Conservation (phyloP, 768 basidiomycete genomes). For the Rhodotorula diobovata region DNA sequence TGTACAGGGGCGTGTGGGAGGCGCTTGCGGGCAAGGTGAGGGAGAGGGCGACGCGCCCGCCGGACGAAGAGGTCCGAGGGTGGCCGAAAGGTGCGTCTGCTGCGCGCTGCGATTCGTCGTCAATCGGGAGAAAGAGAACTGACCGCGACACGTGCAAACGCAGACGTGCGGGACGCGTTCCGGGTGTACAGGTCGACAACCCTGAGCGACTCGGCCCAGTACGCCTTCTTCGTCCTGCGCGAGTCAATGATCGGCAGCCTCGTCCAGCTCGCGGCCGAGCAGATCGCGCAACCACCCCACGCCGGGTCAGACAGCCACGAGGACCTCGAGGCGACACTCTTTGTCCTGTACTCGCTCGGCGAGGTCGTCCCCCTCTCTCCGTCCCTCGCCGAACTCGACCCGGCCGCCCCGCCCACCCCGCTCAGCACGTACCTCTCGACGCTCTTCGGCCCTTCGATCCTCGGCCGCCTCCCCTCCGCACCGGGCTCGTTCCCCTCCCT, state of each 20-base stretch:
- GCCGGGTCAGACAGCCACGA: conserved; percentile 22
- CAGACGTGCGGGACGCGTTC: conserved; percentile 40
- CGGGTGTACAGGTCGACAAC: conserved; percentile 30
- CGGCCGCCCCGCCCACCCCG: conserved; percentile 48
- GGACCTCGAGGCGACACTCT: conserved; percentile 50
- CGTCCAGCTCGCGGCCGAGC: conserved; percentile 39
- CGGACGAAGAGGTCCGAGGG: conserved; percentile 5
- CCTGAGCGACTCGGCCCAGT: conserved; percentile 40
- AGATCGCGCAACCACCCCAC: conserved; percentile 31
- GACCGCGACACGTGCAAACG: too few species aligned
- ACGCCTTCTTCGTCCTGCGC: conserved; percentile 49
- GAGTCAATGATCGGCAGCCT: conserved; percentile 47
- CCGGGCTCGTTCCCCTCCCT: conserved; percentile 64
- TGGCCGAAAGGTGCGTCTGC: conserved; percentile 40
- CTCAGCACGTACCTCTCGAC: conserved; percentile 58
- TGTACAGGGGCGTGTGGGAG: conserved; percentile 31
- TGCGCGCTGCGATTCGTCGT: too few species aligned
- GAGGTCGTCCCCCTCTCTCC: conserved; percentile 50
- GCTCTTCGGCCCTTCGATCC: conserved; percentile 60
- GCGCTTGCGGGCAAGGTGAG: conserved; percentile 27
- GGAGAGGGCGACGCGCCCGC: conserved; percentile 29
- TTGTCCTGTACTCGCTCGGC: conserved; percentile 47
- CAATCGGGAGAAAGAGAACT: too few species aligned
- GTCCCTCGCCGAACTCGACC: conserved; percentile 31
- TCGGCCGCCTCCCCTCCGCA: conserved; percentile 57